These are phyloP conservation scores for Isoetes engelmannii DNA, from an alignment of 83 land plant genomes.

Conservation along the genomic window DNA sequence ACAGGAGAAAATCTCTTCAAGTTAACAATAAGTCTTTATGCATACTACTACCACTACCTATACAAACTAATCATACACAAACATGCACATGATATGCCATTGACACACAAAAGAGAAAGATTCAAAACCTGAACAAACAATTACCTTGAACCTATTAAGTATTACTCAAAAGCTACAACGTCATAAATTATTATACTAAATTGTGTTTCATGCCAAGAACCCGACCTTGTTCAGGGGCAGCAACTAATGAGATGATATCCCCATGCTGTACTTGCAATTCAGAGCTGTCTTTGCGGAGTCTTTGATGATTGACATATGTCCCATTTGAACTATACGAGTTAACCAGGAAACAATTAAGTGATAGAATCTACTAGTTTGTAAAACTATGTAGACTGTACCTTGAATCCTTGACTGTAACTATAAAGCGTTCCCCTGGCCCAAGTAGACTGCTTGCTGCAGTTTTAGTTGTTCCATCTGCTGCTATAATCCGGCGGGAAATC, in stretches of 20 bases:
- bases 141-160: too few species aligned
- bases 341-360: background rate
- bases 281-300: constrained; percentile 45
- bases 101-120: background rate
- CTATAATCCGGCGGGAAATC: constrained; percentile 36
- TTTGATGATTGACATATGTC: constrained; percentile 71
- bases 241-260: constrained; percentile 75
- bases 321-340: constrained; percentile 82
- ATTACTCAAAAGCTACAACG: too few species aligned
- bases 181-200: too few species aligned
- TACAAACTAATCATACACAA: background rate
- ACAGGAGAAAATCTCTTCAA: background rate
- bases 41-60: background rate
- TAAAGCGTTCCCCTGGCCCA: constrained; percentile 15
- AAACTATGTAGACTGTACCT: constrained; percentile 38
- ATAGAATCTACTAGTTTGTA: background rate
- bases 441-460: constrained; percentile 19
- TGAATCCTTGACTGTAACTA: constrained; percentile 62
- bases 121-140: background rate
- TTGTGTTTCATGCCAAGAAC: too few species aligned
- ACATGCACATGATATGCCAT: background rate
- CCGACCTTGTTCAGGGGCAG: constrained; percentile 71
- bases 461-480: constrained; percentile 10
- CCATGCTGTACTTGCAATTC: constrained; percentile 66
- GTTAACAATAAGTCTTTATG: background rate